Percentiles rank a stretch among this genome's conserved stretches.
Evolutionary conservation across 139 green algal species (phyloP).

Genomic region (Coelastrella sp.): DNA sequence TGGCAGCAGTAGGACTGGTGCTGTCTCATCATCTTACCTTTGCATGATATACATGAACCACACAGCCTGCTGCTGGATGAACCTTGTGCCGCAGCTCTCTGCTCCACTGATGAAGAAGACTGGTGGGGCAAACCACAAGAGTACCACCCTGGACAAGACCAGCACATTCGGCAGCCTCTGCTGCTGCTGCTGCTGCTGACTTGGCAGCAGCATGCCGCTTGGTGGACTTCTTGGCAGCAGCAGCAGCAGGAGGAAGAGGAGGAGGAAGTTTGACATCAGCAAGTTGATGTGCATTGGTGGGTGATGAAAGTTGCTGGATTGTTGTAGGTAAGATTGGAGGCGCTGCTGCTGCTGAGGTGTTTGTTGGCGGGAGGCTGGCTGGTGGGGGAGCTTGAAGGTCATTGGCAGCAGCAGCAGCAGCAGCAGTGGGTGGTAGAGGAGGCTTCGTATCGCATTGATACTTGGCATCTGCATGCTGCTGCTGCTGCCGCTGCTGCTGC

Average conservation of each 20-base stretch:
- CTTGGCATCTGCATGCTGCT: not conserved
- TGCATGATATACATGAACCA: slow-evolving; percentile 83
- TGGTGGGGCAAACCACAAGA: slow-evolving; percentile 88
- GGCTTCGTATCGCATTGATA: not conserved
- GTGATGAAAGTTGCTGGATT: too few species aligned
- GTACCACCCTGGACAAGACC: slow-evolving; percentile 70
- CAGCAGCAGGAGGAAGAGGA: not conserved
- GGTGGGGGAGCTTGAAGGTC: not conserved
- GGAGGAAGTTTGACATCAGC: too few species aligned
- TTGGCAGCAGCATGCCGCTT: slow-evolving; percentile 17
- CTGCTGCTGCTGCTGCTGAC: slow-evolving; percentile 21
- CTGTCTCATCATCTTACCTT: slow-evolving; percentile 54
- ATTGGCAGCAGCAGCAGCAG: slow-evolving; percentile 1
- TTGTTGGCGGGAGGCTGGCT: not conserved
- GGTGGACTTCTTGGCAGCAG: too few species aligned
- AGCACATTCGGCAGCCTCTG: slow-evolving; percentile 43
- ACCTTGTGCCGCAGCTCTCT: slow-evolving; percentile 81
- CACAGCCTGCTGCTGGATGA: slow-evolving; percentile 53
- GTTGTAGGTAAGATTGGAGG: too few species aligned
- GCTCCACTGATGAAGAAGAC: slow-evolving; percentile 90
- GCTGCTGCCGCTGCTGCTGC: slow-evolving; percentile 24
- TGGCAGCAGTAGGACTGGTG: too few species aligned
- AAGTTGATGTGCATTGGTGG: too few species aligned
- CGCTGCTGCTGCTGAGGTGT: too few species aligned
- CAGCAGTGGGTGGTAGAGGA: not conserved